Percentiles rank a stretch among this genome's conserved stretches.
Evolutionary conservation across 768 basidiomycete genomes (phyloP).

Genomic region (Suillus bovinus): DNA sequence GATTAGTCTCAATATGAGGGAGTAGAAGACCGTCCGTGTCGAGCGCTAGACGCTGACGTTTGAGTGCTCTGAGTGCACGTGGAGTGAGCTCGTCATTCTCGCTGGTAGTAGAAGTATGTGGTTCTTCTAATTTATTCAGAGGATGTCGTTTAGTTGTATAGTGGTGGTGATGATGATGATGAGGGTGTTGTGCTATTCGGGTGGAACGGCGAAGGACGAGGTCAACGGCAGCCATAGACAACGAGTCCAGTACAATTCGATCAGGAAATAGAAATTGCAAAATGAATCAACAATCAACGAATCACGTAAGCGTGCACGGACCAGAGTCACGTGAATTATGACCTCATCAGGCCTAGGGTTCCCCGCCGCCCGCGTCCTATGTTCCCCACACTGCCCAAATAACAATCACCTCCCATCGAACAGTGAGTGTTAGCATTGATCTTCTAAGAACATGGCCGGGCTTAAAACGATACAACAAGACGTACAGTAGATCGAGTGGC

Average conservation of each 20-base stretch:
- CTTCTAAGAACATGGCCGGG: no score
- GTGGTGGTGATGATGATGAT: background rate
- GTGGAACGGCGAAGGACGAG: slow-evolving; percentile 7
- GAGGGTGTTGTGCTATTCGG: slow-evolving; percentile 8
- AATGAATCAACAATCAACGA: slow-evolving; percentile 1
- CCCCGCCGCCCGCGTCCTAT: no score
- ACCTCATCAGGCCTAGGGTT: no score
- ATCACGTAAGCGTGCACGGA: slow-evolving; percentile 5
- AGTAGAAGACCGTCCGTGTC: slow-evolving; percentile 31
- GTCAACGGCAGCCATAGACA: slow-evolving; percentile 6
- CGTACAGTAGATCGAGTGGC: no score
- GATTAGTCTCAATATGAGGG: background rate
- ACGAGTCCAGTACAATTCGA: background rate
- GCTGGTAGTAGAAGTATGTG: background rate
- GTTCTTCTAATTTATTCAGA: background rate
- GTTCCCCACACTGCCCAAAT: no score
- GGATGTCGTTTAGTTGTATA: slow-evolving; percentile 2
- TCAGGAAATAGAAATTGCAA: slow-evolving; percentile 7
- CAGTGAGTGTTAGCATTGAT: no score
- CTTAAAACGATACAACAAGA: no score
- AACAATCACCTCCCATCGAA: no score
- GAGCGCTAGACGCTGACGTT: slow-evolving; percentile 32
- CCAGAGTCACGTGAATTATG: slow-evolving; percentile 5
- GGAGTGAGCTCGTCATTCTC: slow-evolving; percentile 31
- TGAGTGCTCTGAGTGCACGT: slow-evolving; percentile 35